Evolutionary conservation across 495 filamentous ascomycete species (phyloP).

Genomic region (Parachaetomium inaequale): DNA sequence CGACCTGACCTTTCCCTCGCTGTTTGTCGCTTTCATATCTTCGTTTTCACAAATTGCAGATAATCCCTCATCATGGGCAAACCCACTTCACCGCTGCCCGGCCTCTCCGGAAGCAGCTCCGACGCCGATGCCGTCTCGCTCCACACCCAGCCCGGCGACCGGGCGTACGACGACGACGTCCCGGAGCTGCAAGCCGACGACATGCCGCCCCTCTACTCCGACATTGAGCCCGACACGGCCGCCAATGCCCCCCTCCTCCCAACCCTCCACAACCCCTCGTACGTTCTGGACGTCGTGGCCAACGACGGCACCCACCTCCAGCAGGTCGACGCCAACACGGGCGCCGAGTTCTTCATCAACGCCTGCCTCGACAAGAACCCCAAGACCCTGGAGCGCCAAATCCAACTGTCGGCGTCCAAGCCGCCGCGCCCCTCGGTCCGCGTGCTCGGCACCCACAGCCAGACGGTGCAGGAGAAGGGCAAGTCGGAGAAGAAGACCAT

Average conservation of each 20-base stretch:
- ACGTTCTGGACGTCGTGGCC: constrained; percentile 2
- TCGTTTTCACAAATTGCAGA: not conserved
- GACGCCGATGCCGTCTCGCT: constrained; percentile 30
- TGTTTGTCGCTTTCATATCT: not conserved
- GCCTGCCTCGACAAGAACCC: constrained; percentile 41
- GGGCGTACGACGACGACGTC: constrained; percentile 32
- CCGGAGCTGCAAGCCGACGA: constrained; percentile 33
- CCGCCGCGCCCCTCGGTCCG: constrained; percentile 48
- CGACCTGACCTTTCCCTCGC: not conserved
- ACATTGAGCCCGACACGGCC: constrained; percentile 19
- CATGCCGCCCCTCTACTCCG: constrained; percentile 37
- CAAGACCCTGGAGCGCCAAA: constrained; percentile 39
- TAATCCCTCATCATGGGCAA: constrained; percentile 24
- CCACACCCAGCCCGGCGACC: constrained; percentile 27
- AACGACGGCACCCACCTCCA: not conserved
- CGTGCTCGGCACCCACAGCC: constrained; percentile 49
- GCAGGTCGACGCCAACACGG: constrained; percentile 25
- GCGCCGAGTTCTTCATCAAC: constrained; percentile 38
- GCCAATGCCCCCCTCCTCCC: constrained; percentile 29
- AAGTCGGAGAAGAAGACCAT: constrained; percentile 43
- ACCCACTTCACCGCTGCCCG: constrained; percentile 14
- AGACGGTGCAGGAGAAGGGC: constrained; percentile 43
- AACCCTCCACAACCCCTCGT: not conserved
- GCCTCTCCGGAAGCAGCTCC: constrained; percentile 15
- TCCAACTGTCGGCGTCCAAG: constrained; percentile 38